A percentile compares a stretch with the other conserved stretches of the same genome.
phyloP scores from a whole-genome alignment of 768 basidiomycete species.

The Serendipita vermifera region DNA sequence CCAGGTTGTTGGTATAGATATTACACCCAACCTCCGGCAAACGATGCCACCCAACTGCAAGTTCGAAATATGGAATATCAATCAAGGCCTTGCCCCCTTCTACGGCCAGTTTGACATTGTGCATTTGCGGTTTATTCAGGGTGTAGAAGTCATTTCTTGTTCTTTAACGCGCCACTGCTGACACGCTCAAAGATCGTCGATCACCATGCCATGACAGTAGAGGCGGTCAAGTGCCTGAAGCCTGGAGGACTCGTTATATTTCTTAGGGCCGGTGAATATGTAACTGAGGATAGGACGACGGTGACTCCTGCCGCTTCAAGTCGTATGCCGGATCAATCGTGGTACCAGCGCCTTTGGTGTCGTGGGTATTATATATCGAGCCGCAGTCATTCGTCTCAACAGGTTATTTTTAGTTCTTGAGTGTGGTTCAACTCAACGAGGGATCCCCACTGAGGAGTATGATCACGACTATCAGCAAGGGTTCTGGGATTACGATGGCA shows the following conservation, averaged over 20 bases:
- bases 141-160: no score
- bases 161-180: no score
- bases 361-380: background rate
- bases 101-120: slow-evolving; percentile 10
- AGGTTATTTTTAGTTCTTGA: background rate
- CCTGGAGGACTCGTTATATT: background rate
- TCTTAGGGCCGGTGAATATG: background rate
- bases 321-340: background rate
- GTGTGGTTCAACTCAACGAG: background rate
- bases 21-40: background rate
- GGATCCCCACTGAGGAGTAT: background rate
- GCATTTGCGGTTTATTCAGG: slow-evolving; percentile 9
- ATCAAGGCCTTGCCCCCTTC: slow-evolving; percentile 8
- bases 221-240: background rate
- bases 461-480: background rate
- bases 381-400: background rate
- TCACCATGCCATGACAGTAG: background rate
- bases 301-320: no score
- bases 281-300: background rate
- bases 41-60: background rate
- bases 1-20: background rate
- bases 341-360: background rate
- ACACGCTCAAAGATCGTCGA: slow-evolving; percentile 3
- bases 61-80: slow-evolving; percentile 9
- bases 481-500: slow-evolving; percentile 6